Evolutionary conservation across 2,329 filamentous ascomycete species (phyloP), one percentile per base, ranked within the genome.

Genomic region (Clonostachys byssicola): DNA sequence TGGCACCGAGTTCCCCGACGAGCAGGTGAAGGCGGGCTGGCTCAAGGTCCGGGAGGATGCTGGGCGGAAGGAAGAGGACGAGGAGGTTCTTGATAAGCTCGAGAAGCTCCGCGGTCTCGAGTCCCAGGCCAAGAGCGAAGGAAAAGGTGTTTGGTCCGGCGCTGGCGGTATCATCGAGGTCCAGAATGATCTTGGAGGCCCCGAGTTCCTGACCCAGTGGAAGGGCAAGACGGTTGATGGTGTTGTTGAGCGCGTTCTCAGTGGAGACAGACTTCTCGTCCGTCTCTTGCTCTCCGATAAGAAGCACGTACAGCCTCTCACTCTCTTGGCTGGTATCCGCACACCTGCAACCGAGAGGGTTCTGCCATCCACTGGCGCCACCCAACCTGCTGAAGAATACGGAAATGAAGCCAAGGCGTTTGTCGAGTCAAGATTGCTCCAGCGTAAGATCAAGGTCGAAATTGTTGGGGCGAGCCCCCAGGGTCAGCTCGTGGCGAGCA

Each of bases 21-120:
- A 88, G 52, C 79, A 88, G 49, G 83, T 97, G 53, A 85, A 89
- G 61, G 89, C 91, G 59, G 94, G 94, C 55, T 96, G 92, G 91
- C 73, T 91, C 53, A 95, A 94, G 71, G 80, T 99, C 50, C 85
- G 94, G 53, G 94, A 99, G 60, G 94, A 99, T 67, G 92, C 92
- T 49, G 92, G 91, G 51, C 86, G 87, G 54, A 94, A 92, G 62
- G 92, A 96, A 55, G 91, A 96, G 49, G 84, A 85, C 3, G 88
- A 94, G 49, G 86, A 91, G 45, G 77, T 86, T 9, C 74, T 79
- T 30, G 71, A 84, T 53, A 79, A 87, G 50, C 75, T 99, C 20
- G 87, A 95, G 57, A 85, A 83, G 58, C 80, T 99, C 51, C 85
- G 89, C 56, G 77, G 77, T 43, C 73, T 92, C 34, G 92, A 97